phyloP scores from a whole-genome alignment of 2,329 filamentous ascomycete genomes.

The Alternaria angustiovoidea region DNA sequence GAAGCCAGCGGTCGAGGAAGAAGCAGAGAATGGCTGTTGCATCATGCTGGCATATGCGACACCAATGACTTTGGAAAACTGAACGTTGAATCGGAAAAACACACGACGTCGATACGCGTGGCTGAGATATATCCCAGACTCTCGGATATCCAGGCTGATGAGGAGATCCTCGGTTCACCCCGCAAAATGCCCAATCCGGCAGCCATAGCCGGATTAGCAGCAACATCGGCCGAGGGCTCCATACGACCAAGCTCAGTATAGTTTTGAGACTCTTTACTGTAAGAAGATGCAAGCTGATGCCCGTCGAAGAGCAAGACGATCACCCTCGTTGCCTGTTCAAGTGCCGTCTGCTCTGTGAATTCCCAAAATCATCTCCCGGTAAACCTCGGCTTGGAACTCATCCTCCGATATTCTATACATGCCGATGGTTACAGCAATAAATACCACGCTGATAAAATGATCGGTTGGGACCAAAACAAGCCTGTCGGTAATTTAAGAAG shows the following conservation, averaged over 20 bases:
- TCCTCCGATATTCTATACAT: not conserved
- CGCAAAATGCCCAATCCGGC: not conserved
- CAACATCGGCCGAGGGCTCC: not conserved
- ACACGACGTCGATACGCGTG: not conserved
- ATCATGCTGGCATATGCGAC: slow-evolving; percentile 30
- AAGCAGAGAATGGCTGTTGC: slow-evolving; percentile 16
- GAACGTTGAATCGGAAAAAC: not conserved
- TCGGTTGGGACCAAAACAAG: not conserved
- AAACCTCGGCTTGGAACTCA: not conserved
- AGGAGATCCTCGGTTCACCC: not conserved
- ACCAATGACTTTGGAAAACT: not conserved
- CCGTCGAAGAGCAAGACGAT: not conserved
- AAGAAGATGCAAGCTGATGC: not conserved
- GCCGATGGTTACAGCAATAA: not conserved
- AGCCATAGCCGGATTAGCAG: not conserved
- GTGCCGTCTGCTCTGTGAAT: not conserved
- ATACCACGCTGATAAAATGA: not conserved
- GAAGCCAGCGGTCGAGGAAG: slow-evolving; percentile 43
- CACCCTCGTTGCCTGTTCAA: not conserved
- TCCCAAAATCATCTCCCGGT: not conserved
- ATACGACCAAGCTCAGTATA: not conserved
- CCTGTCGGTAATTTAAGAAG: not conserved
- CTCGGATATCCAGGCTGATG: not conserved
- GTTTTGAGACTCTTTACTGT: too few relatives aligned
- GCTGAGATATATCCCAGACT: not conserved